These are phyloP conservation scores for Pythium myriotylum DNA, from an alignment of 352 stramenopile genomes.

Conservation along the genomic window DNA sequence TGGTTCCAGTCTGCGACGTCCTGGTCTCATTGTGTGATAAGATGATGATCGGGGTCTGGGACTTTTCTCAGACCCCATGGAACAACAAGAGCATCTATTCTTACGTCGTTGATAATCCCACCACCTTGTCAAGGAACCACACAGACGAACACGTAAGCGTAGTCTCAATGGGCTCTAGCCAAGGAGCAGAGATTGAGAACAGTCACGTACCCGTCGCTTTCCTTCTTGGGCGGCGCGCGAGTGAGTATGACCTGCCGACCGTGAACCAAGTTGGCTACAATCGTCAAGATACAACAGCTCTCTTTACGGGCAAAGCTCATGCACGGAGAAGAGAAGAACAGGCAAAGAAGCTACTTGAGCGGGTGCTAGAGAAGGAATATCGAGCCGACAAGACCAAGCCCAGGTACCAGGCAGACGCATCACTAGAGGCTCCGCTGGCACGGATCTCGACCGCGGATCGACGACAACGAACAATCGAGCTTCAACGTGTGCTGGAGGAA, in stretches of 20 bases:
- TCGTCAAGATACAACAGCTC: not conserved
- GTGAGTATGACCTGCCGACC: conserved; percentile 35
- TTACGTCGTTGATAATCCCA: no score
- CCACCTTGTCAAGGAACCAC: no score
- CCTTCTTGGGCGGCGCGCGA: conserved; percentile 52
- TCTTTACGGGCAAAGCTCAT: conserved; percentile 3
- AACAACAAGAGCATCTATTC: no score
- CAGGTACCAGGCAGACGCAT: conserved; percentile 4
- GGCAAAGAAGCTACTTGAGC: conserved; percentile 38
- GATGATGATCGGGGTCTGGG: not conserved
- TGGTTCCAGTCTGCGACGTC: not conserved
- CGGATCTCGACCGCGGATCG: conserved; percentile 18
- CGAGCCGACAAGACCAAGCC: not conserved
- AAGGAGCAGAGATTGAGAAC: conserved; percentile 30
- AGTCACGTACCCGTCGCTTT: conserved; percentile 73
- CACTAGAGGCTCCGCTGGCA: conserved; percentile 8
- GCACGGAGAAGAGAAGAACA: conserved; percentile 40
- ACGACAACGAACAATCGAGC: conserved; percentile 2
- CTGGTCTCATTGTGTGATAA: conserved; percentile 1
- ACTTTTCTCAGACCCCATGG: no score
- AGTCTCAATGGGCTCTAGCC: not conserved
- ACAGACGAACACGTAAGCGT: no score
- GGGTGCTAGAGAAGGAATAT: conserved; percentile 31
- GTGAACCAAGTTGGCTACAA: not conserved
- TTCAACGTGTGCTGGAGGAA: conserved; percentile 17